A percentile compares a stretch with the other conserved stretches of the same genome.
Evolutionary conservation across 495 filamentous ascomycete genomes (phyloP).

Genomic region (Talaromyces thailandensis): DNA sequence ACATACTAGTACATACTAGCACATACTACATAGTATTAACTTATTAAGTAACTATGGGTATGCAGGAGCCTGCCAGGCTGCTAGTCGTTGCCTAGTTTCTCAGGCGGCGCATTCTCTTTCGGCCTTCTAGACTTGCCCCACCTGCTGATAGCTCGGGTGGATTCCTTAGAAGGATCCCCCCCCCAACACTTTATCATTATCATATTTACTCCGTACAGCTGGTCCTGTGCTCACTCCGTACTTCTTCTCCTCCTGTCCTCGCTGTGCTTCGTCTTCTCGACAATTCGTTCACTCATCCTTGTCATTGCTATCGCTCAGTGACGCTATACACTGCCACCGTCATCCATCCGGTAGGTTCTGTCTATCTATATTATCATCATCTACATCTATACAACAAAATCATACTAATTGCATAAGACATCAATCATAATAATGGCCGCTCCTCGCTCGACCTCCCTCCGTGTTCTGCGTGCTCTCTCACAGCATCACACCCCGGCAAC

Average conservation of each 20-base stretch:
- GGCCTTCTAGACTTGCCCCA: background rate
- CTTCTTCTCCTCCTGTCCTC: background rate
- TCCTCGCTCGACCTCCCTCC: slow-evolving; percentile 38
- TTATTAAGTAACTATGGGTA: no score
- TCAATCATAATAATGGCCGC: slow-evolving; percentile 30
- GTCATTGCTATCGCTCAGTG: background rate
- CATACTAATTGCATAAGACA: background rate
- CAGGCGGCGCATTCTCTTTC: background rate
- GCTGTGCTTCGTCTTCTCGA: background rate
- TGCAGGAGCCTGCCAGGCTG: no score
- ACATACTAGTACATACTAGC: no score
- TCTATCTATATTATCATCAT: background rate
- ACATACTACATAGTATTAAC: no score
- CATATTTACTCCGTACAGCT: background rate
- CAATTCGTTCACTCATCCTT: background rate
- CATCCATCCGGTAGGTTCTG: background rate
- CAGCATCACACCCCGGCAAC: slow-evolving; percentile 27
- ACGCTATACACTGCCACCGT: background rate
- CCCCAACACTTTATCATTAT: slow-evolving; percentile 1
- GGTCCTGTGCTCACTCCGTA: background rate
- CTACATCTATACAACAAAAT: background rate
- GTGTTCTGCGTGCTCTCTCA: slow-evolving; percentile 37
- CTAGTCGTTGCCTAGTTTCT: background rate
- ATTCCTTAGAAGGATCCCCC: background rate
- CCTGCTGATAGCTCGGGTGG: background rate